Evolutionary conservation across 1,139 yeast genomes (phyloP).

Genomic region (Komagataea norvegica): DNA sequence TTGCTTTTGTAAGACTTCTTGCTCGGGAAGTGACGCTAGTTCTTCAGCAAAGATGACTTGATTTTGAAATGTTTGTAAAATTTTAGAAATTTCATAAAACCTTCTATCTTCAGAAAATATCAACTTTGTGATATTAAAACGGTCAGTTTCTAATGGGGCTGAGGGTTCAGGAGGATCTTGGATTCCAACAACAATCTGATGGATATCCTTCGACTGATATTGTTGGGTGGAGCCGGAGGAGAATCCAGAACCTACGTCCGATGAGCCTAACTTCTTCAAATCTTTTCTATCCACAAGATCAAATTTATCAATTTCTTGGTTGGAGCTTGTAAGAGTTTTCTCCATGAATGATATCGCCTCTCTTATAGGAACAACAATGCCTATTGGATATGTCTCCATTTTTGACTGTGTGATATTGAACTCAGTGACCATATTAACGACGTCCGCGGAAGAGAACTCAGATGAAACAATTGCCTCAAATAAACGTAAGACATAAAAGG

Average conservation of each 20-base stretch:
- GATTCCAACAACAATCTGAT: slow-evolving; percentile 42
- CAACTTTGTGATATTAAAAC: slow-evolving; percentile 59
- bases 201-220: slow-evolving; percentile 38
- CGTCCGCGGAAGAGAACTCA: slow-evolving; percentile 45
- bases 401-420: slow-evolving; percentile 46
- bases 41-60: slow-evolving; percentile 42
- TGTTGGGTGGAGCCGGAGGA: slow-evolving; percentile 31
- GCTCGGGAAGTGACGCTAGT: slow-evolving; percentile 39
- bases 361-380: slow-evolving; percentile 61
- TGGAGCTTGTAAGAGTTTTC: slow-evolving; percentile 45
- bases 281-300: slow-evolving; percentile 67
- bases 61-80: slow-evolving; percentile 61
- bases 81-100: slow-evolving; percentile 58
- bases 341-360: slow-evolving; percentile 57
- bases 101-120: slow-evolving; percentile 78
- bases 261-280: slow-evolving; percentile 38
- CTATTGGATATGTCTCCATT: slow-evolving; percentile 70
- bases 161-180: slow-evolving; percentile 45
- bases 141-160: slow-evolving; percentile 58
- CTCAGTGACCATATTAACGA: slow-evolving; percentile 57
- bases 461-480: slow-evolving; percentile 61
- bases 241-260: slow-evolving; percentile 24
- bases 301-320: slow-evolving; percentile 33
- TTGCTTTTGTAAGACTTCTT: slow-evolving; percentile 53
- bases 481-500: slow-evolving; percentile 50